These are phyloP conservation scores for Xylariaceae sp. DNA, from an alignment of 2,329 filamentous ascomycete genomes.

Conservation along the genomic window DNA sequence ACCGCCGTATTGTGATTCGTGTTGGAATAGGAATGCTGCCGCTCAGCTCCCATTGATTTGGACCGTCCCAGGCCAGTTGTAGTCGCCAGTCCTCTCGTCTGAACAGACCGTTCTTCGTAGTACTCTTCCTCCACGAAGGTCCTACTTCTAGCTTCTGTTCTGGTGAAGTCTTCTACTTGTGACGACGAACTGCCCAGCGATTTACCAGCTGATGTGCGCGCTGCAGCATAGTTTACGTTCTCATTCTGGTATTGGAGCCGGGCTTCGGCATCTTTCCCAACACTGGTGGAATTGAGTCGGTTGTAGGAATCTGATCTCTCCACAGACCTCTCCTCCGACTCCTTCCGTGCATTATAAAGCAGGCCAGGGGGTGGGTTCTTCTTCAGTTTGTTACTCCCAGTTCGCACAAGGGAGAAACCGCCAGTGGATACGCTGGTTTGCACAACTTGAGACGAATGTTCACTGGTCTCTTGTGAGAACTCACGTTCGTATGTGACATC, in stretches of 20 bases:
- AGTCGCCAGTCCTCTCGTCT: constrained; percentile 22
- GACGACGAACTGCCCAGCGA: constrained; percentile 13
- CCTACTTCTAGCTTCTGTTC: constrained; percentile 26
- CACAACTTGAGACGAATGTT: constrained; percentile 21
- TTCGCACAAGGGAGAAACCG: constrained; percentile 40
- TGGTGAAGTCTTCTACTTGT: constrained; percentile 19
- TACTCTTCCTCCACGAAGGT: constrained; percentile 20
- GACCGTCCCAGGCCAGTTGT: constrained; percentile 25
- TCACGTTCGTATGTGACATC: constrained; percentile 42
- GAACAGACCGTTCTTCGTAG: constrained; percentile 23
- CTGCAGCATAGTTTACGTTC: constrained; percentile 2
- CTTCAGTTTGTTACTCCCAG: constrained; percentile 53
- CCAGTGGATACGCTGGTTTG: constrained; percentile 29
- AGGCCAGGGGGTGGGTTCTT: constrained; percentile 53
- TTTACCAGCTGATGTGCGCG: constrained; percentile 8
- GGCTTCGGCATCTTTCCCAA: constrained; percentile 7
- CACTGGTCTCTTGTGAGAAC: constrained; percentile 30
- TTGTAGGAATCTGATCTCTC: constrained; percentile 32
- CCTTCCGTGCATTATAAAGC: constrained; percentile 40
- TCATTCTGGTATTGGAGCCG: neutral
- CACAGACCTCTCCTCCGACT: constrained; percentile 38
- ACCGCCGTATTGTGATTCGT: constrained; percentile 15
- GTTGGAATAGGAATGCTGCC: constrained; percentile 13
- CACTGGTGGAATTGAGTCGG: constrained; percentile 15
- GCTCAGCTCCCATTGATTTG: constrained; percentile 21